Base-by-base conservation (phyloP, 805 yeast species). In the Saturnispora dispora region DNA sequence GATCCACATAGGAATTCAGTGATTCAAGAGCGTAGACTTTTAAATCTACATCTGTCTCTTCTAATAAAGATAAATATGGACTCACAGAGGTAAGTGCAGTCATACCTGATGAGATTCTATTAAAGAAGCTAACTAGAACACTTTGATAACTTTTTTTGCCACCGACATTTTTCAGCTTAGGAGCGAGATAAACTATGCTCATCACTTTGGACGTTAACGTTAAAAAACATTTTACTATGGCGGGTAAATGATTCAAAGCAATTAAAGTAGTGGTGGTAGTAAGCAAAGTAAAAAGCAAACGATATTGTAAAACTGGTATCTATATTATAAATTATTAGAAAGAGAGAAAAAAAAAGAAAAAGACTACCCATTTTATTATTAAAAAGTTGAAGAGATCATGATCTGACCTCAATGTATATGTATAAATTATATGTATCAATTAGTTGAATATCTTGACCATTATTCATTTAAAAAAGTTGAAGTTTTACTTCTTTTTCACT, bases 61-160 rank as follows among this genome's bases (percentile, higher is more conserved):
- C 81, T 63, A 93, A 75, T 56, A 93, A 78, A 39, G 98, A 96
- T 68, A 93, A 76, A 60, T 86, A 85, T 42, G 96, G 95, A 36
- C 95, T 89, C 46, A 98, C 96, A 41, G 95, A 79, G 27, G 89
- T 85, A 15, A 62, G 57, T 13, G 65, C 61, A 35, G 68, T 54
- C 68, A 64, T 64, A 48, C 8, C 42, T 13, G n/a, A 17, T 25
- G 8, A 11, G 28, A 9, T 40, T 25, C 11, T 47, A 20, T 13
- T 23, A 36, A 22, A 25, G 43, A 28, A 46, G 30, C 28, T 40
- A 40, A 22, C 17, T 3, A 23, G 5, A 3, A 9, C 15, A 37
- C 20, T 18, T 4, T 18, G 41, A 18, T 37, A 17, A 17, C 25
- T 23, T 40, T 47, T 20, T 41, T 51, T 51, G 53, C 53, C 53